phyloP scores from a whole-genome alignment of 805 yeast genomes.

The Candida ficus region DNA sequence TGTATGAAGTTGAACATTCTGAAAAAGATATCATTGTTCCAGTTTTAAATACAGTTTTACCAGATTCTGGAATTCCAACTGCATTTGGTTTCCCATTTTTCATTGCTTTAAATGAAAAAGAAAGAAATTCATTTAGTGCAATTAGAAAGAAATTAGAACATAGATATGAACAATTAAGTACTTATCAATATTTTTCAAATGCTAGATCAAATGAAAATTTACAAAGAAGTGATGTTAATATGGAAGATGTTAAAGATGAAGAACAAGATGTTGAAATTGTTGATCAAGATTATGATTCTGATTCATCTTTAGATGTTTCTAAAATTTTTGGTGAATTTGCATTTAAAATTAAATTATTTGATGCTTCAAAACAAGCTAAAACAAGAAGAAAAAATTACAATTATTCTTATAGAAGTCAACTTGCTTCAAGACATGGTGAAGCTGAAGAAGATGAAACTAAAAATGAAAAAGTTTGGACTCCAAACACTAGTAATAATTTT shows the following conservation, averaged over 20 bases:
- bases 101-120: constrained; percentile 48
- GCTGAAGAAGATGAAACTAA: not conserved
- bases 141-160: constrained; percentile 55
- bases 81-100: constrained; percentile 78
- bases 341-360: constrained; percentile 40
- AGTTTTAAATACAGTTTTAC: constrained; percentile 43
- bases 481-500: constrained; percentile 36
- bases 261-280: constrained; percentile 16
- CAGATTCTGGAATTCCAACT: constrained; percentile 36
- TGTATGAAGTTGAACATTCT: constrained; percentile 47
- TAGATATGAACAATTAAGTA: constrained; percentile 42
- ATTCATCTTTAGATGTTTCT: constrained; percentile 49
- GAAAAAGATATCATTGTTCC: constrained; percentile 55
- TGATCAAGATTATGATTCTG: constrained; percentile 35
- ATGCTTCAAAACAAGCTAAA: constrained; percentile 22
- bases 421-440: not conserved
- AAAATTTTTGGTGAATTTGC: constrained; percentile 44
- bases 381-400: constrained; percentile 14
- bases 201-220: constrained; percentile 13
- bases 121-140: constrained; percentile 48
- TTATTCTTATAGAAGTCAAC: not conserved
- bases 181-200: constrained; percentile 32
- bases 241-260: constrained; percentile 27
- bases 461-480: constrained; percentile 37
- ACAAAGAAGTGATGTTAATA: constrained; percentile 8